Percentiles rank a stretch among this genome's conserved stretches.
Conservation (phyloP, 106 monocot genomes). For the Gastrodia elata region DNA sequence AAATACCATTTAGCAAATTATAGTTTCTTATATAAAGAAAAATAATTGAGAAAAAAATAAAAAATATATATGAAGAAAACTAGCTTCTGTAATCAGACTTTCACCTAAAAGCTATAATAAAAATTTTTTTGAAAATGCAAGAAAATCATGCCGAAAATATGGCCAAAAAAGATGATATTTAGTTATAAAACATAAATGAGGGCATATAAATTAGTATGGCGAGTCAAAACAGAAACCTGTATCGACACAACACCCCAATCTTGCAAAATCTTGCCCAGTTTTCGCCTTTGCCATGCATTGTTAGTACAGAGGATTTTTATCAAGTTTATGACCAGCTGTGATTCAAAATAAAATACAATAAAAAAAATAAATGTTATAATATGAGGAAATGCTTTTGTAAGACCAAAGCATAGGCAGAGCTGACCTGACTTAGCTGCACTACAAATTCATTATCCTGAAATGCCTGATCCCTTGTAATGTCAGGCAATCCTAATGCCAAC, state of each 20-base stretch:
- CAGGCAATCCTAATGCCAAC: conserved; percentile 46
- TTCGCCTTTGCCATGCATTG: conserved; percentile 87
- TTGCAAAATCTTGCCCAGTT: conserved; percentile 90
- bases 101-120: neutral
- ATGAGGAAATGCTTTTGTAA: neutral
- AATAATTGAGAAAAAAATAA: neutral
- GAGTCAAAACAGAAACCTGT: conserved; percentile 35
- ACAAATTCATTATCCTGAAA: conserved; percentile 80
- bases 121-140: neutral
- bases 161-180: neutral
- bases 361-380: neutral
- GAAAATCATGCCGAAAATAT: neutral
- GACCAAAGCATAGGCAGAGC: neutral
- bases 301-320: conserved; percentile 95
- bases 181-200: neutral
- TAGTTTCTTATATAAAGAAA: neutral
- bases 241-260: conserved; percentile 83
- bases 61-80: neutral
- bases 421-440: conserved; percentile 70
- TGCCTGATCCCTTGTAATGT: conserved; percentile 45
- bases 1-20: neutral
- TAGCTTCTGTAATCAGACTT: neutral
- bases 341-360: conserved; percentile 1
- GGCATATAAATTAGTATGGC: neutral
- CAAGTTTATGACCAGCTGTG: conserved; percentile 74